Base-by-base conservation (phyloP, 805 yeast genomes). In the Candida insectorum region DNA sequence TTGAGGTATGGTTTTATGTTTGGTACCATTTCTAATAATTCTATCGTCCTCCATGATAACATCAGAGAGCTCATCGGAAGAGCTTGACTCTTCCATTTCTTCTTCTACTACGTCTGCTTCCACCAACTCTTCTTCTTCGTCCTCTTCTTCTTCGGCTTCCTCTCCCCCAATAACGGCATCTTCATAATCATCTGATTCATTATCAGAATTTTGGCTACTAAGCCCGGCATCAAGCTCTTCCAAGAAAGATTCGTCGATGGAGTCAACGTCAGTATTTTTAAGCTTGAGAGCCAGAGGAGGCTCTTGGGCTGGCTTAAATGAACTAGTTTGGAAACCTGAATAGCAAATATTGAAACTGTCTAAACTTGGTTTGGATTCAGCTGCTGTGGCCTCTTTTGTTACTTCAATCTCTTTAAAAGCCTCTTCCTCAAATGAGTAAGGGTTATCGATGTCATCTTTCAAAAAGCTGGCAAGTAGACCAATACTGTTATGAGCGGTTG, bases 391-490 rank as follows among this genome's bases (percentile, higher is more conserved):
- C 15, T 37, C 38, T 14, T 36, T 27, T 7, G 27, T 23, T 4
- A 52, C 45, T 14, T 54, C 63, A 7, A 79, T 62, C 36, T 71
- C 77, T 33, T 71, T 74, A 28, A 62, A 43, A 0, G 79, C 73
- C 40, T 75, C 79, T 13, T 64, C 71, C 43, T 81, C 87, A 43
- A 79, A 60, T 16, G 76, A 65, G 42, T 78, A 63, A 4, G 79
- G 71, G 49, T 82, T 87, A 30, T 70, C 72, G 12, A 83, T 60
- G 51, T 83, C 93, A 54, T 83, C 91, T 31, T 70, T 73, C 49
- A 83, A 45, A 44, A 83, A 83, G 39, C 72, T 75, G 4, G 73
- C 60, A 29, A 83, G 66, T 44, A 75, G 58, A 1, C 81, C 69
- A 16, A 83, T 75, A 45, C 75, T 76, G 28, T 74, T 71, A 54